A percentile compares a stretch with the other conserved stretches of the same genome.
Evolutionary conservation across 495 filamentous ascomycete genomes (phyloP).

Genomic region (Astrothelium subdiscretum): DNA sequence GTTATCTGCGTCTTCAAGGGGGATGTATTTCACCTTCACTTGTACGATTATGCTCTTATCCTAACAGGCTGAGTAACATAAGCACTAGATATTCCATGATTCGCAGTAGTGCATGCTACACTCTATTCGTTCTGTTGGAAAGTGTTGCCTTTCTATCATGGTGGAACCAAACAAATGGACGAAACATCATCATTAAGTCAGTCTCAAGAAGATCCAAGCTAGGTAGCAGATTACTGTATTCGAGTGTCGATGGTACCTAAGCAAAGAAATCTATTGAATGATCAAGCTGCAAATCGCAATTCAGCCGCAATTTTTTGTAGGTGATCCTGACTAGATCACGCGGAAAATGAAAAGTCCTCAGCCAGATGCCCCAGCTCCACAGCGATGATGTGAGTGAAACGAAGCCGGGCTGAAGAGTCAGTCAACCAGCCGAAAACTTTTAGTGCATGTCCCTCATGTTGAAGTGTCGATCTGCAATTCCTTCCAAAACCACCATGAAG

Average conservation of each 20-base stretch:
- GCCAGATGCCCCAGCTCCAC: not conserved
- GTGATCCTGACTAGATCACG: conserved; percentile 2
- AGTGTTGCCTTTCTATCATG: too few species aligned
- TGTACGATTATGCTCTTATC: too few species aligned
- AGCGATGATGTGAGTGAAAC: not conserved
- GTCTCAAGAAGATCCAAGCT: not conserved
- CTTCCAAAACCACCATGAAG: too few species aligned
- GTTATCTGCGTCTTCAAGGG: too few species aligned
- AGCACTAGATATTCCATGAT: too few species aligned
- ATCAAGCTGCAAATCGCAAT: conserved; percentile 1
- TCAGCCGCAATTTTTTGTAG: not conserved
- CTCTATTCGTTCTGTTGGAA: too few species aligned
- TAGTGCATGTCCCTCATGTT: not conserved
- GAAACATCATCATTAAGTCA: too few species aligned
- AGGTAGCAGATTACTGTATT: not conserved
- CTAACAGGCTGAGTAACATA: too few species aligned
- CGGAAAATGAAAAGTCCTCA: not conserved
- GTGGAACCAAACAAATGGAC: too few species aligned
- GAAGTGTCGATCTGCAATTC: not conserved
- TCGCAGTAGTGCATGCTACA: too few species aligned
- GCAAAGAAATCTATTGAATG: not conserved
- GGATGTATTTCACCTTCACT: too few species aligned
- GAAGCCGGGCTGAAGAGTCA: not conserved
- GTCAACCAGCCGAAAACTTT: conserved; percentile 1
- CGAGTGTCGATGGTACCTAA: not conserved